Conservation (phyloP, 78 protist genomes). For the Diacronema lutheri region DNA sequence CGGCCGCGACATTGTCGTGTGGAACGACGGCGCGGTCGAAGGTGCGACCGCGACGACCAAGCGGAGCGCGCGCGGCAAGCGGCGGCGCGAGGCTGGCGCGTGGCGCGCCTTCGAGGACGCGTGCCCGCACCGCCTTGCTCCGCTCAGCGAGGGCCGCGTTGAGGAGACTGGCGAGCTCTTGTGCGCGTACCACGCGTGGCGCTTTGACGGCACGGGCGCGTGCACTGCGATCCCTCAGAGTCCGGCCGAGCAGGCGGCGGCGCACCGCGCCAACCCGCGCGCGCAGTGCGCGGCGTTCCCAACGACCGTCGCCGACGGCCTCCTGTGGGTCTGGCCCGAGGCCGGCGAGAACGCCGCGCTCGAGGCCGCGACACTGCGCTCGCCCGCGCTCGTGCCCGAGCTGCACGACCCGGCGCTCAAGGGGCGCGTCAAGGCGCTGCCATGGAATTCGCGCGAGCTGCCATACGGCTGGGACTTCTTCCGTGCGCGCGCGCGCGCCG, state of each 20-base stretch:
- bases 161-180: slow-evolving; percentile 25
- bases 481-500: no score
- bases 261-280: background rate
- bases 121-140: slow-evolving; percentile 24
- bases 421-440: background rate
- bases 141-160: slow-evolving; percentile 21
- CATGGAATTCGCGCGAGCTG: slow-evolving; percentile 5
- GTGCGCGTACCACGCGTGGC: slow-evolving; percentile 31
- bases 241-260: background rate
- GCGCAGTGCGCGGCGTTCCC: slow-evolving; percentile 1
- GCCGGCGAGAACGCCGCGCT: background rate
- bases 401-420: slow-evolving; percentile 2
- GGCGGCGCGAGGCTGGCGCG: no score
- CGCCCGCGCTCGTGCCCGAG: background rate
- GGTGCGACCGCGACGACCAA: background rate
- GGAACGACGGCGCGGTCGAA: background rate
- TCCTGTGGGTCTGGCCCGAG: slow-evolving; percentile 23
- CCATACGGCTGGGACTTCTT: slow-evolving; percentile 22
- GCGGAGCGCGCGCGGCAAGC: no score
- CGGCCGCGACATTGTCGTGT: background rate
- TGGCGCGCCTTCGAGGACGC: slow-evolving; percentile 29
- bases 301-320: background rate
- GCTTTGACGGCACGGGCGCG: slow-evolving; percentile 2
- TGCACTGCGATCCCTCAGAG: slow-evolving; percentile 10
- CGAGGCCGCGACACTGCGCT: background rate